Conservation (phyloP, 371 early-diverging fungal species). For the Apophysomyces ossiformis region DNA sequence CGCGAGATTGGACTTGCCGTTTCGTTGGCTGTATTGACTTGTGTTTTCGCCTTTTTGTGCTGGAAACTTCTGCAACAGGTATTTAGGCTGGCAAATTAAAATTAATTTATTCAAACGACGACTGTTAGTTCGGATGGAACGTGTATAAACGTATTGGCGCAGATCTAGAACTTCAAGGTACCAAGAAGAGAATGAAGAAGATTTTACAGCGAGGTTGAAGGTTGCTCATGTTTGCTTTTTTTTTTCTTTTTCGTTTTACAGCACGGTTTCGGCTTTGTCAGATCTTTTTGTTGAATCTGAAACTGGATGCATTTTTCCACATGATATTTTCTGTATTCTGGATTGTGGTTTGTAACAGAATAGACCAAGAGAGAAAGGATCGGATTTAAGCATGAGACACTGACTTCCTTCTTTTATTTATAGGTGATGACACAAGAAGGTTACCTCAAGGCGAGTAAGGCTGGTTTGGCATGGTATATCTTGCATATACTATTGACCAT, state of each 20-base stretch:
- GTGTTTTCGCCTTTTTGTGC: constrained; percentile 35
- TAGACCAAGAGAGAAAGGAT: neutral
- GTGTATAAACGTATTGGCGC: constrained; percentile 53
- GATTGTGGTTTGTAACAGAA: constrained; percentile 24
- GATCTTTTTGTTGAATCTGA: constrained; percentile 40
- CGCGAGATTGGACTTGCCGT: constrained; percentile 42
- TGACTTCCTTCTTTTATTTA: neutral
- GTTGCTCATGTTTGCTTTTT: constrained; percentile 9
- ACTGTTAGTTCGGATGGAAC: constrained; percentile 49
- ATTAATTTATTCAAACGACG: neutral
- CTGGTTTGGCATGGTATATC: constrained; percentile 38
- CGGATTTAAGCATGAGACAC: neutral
- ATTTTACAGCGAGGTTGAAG: neutral
- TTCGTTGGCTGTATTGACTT: constrained; percentile 26
- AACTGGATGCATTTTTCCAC: constrained; percentile 55
- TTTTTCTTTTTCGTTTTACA: constrained; percentile 15
- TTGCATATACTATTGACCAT: constrained; percentile 45
- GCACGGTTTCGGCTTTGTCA: constrained; percentile 43
- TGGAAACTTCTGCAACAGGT: constrained; percentile 42
- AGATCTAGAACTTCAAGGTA: constrained; percentile 45
- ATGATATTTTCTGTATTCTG: constrained; percentile 51
- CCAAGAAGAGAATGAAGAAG: neutral
- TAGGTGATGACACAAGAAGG: constrained; percentile 48
- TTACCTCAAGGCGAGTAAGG: constrained; percentile 30
- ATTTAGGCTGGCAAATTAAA: neutral